Base-by-base conservation (phyloP, 2,329 filamentous ascomycete species). In the Colletotrichum magnum region DNA sequence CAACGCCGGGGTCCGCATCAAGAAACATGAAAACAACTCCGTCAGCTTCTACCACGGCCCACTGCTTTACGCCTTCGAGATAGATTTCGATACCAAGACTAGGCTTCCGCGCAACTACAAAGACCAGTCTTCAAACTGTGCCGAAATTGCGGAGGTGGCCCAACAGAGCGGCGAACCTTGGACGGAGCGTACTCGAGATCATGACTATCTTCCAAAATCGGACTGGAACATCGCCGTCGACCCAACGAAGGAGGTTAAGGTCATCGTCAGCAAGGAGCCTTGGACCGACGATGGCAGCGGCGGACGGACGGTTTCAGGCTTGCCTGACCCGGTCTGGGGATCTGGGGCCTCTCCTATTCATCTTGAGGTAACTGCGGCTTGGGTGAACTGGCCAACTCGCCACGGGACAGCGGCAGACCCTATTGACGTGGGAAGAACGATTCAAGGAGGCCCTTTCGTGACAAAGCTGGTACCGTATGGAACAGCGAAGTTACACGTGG, bases 401-500 rank as follows among this genome's bases (percentile, higher is more conserved):
- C 58, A 64, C 5, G 61, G 61, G 18, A 64, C 61, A 13, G 61
- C 61, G n/a, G 61, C 52, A 18, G 61, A 64, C 10, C 61, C 61
- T 26, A 2, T 21, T 26, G 16, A 79, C 3, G 78, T 79, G 0
- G 70, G 76, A 48, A 75, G 73, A n/a, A 74, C 77, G 57, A 73
- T 79, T 13, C 77, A 77, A n/a, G 32, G 43, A 4, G 21, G 51
- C 15, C n/a, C 2, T 5, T 64, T 64, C 36, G 36, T 15, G 6
- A 43, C 52, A 1, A 53, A 26, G 6, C 66, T 86, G 18, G 77
- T 81, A 13, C 84, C 84, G n/a, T 85, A 82, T 74, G 84, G 82
- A 2, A 80, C 80, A 47, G 80, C 83, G 15, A 84, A 83, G 73
- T 72, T 86, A 65, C 83, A 84, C 68, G 84, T 86, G 74, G 81